Conservation (phyloP, 257 asterid genomes). For the Osmanthus fragrans region DNA sequence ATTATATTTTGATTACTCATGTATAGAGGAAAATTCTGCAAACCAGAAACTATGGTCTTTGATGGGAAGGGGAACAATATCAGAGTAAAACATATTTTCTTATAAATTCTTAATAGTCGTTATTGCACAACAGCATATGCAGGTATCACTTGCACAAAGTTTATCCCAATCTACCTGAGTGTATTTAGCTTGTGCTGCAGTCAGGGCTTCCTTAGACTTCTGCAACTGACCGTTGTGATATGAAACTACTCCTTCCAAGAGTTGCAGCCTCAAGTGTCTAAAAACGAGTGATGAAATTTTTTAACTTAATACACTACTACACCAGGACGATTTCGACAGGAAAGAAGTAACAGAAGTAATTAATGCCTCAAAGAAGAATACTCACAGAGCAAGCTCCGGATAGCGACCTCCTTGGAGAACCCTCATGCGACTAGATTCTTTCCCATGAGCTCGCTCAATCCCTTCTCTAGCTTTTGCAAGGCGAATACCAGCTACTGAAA, state of each 20-base stretch:
- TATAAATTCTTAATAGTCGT: background rate
- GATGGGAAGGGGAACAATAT: background rate
- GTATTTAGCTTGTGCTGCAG: conserved; percentile 71
- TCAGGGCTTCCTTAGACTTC: conserved; percentile 58
- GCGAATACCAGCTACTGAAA: conserved; percentile 88
- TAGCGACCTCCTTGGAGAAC: conserved; percentile 75
- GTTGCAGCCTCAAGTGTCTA: conserved; percentile 87
- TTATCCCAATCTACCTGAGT: conserved; percentile 46
- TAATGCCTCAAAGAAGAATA: conserved; percentile 14
- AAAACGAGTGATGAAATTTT: conserved; percentile 14
- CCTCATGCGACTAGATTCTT: conserved; percentile 84
- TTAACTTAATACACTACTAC: background rate
- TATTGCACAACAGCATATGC: conserved; percentile 11
- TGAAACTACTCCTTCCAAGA: conserved; percentile 92
- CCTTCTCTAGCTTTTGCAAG: conserved; percentile 88
- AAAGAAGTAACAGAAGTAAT: conserved; percentile 1
- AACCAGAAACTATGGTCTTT: background rate
- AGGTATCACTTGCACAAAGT: conserved; percentile 4
- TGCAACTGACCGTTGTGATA: conserved; percentile 73
- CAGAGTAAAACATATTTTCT: background rate
- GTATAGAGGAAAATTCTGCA: background rate
- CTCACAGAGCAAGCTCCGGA: conserved; percentile 84
- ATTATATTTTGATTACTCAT: background rate
- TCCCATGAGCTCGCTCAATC: conserved; percentile 91
- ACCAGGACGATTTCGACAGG: conserved; percentile 18